Conservation (phyloP, 164 flowering plant species). For the Chimonanthus praecox region DNA sequence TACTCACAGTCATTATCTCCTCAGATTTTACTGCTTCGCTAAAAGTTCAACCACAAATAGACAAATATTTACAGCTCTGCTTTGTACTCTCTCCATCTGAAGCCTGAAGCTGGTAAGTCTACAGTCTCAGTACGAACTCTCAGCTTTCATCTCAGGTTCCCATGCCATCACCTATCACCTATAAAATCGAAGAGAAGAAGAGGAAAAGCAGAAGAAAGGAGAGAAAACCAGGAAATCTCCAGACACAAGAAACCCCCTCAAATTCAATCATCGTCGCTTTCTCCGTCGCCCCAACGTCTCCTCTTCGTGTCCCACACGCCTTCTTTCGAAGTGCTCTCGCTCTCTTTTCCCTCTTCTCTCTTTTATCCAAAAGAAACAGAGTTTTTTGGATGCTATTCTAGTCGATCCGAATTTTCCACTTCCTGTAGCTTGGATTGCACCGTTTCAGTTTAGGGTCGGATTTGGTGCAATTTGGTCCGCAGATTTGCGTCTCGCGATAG, state of each 20-base stretch:
- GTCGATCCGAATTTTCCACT: not conserved
- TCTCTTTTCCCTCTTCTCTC: not conserved
- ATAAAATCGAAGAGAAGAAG: no score
- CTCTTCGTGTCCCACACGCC: conserved; percentile 23
- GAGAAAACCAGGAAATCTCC: not conserved
- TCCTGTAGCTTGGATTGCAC: not conserved
- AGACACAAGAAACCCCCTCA: not conserved
- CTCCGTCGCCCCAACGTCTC: conserved; percentile 2
- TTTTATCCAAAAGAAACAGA: not conserved
- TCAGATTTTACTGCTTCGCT: no score
- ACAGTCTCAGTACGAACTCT: no score
- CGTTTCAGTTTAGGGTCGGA: not conserved
- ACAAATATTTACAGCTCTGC: no score
- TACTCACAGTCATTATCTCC: no score
- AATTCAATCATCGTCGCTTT: not conserved
- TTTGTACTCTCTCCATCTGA: no score
- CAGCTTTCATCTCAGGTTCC: no score
- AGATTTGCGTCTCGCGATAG: not conserved
- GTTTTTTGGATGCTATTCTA: not conserved
- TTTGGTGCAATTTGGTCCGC: not conserved
- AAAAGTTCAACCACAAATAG: no score
- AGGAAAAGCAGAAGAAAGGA: not conserved
- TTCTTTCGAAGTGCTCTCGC: not conserved
- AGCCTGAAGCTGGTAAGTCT: no score
- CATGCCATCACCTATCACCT: no score